A percentile compares a stretch with the other conserved stretches of the same genome.
Conservation (phyloP, 2,329 filamentous ascomycete species). For the Claviceps capensis region DNA sequence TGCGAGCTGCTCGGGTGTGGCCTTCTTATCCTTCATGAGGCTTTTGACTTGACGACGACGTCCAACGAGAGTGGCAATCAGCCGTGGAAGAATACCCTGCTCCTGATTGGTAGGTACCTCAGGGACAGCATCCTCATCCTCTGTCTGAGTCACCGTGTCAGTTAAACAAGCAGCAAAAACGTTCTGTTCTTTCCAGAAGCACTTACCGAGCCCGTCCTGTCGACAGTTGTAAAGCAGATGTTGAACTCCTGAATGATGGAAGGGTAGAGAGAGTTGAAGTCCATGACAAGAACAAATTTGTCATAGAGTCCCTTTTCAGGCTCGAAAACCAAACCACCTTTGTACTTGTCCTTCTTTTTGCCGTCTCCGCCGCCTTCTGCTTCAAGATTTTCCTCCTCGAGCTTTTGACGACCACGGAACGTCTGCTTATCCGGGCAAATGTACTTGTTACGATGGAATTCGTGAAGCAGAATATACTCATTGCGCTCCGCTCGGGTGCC, state of each 20-base stretch:
- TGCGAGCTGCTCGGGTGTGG: constrained; percentile 72
- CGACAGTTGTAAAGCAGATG: constrained; percentile 97
- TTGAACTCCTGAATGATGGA: constrained; percentile 99
- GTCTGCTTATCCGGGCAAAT: constrained; percentile 93
- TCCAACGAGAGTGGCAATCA: constrained; percentile 84
- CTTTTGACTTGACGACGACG: constrained; percentile 87
- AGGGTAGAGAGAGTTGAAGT: constrained; percentile 97
- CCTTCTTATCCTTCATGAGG: constrained; percentile 87
- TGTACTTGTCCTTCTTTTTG: constrained; percentile 99
- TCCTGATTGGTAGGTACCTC: constrained; percentile 69
- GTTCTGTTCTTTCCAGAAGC: background rate
- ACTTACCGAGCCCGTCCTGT: constrained; percentile 58
- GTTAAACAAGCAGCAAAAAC: constrained; percentile 14
- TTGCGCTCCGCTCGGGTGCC: constrained; percentile 95
- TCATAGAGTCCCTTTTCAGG: constrained; percentile 96
- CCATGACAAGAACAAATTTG: constrained; percentile 97
- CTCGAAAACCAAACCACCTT: constrained; percentile 95
- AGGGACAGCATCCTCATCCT: constrained; percentile 79
- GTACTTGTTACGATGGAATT: constrained; percentile 93
- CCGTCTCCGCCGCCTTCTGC: constrained; percentile 55
- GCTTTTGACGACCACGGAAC: constrained; percentile 60
- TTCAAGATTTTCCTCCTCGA: constrained; percentile 55
- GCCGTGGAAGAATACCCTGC: constrained; percentile 73
- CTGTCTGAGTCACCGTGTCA: constrained; percentile 19
- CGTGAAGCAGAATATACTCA: constrained; percentile 96